Evolutionary conservation across 768 basidiomycete species (phyloP), one percentile per base, ranked within the genome.

Genomic region (Leucosporidium scottii): DNA sequence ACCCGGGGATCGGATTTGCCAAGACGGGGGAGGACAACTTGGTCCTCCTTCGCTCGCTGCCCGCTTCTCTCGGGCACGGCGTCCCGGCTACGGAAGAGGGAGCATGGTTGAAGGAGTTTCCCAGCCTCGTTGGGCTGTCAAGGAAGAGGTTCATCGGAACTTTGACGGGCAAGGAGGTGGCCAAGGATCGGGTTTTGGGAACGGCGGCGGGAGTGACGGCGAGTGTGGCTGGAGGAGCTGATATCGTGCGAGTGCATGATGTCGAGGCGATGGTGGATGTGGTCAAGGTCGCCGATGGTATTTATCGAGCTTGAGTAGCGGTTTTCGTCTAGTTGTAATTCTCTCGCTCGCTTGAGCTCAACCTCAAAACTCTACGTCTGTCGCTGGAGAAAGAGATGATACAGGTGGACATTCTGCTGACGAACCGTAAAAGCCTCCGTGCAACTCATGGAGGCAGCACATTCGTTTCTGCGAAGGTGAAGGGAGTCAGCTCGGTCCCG

Each of bases 1-100:
- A 97, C 79, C 91, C 94, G 4, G 94, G 94, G 0, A 80, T 98
- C 61, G 94, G 96, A 44, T 99, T 97, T 77, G 94, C 93, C 78
- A 97, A 97, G 78, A 84, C 85, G 0, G 76, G 86, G 3, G 82
- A 86, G 34, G 90, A 83, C 7, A 93, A 94, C 78, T 71, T 91
- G 44, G 81, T 82, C 68, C 74, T 94, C 17, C 77, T 98, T 59
- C 82, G 86, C 15, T 72, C 82, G 80, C 60, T 82, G 75, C 25
- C 76, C 68, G 59, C 76, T 18, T 62, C 90, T 51, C n/a, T 73
- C 56, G 71, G 69, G 56, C 71, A 57, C 53, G 62, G 55, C 30
- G 73, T 66, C 25, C 77, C 78, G 53, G 88, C 87, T 68, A 79
- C 81, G 4, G 49, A 27, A 13, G 58, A 28, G 47, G 36, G 28